Evolutionary conservation across 805 yeast species (phyloP), one percentile per base, ranked within the genome.

Genomic region (Isabelozyma heimii): DNA sequence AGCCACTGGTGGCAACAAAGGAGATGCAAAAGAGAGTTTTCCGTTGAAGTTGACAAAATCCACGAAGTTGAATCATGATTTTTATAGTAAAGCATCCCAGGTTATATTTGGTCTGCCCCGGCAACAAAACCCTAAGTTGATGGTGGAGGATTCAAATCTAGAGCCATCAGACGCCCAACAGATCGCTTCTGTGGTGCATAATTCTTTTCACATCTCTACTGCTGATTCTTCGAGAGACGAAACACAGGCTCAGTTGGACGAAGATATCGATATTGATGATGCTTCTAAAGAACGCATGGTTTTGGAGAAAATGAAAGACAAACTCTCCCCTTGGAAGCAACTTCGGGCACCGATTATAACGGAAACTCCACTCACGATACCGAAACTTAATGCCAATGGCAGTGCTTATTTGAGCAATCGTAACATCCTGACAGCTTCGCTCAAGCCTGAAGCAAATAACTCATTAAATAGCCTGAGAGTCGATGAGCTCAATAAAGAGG

Each of bases 401-500:
- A 30, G 35, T 30, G 35, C 35, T 13, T 30, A 30, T 14, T n/a
- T 17, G 27, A 37, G 16, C 43, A 24, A n/a, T 30, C 35, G 35
- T 4, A 26, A 16, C 46, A 24, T 44, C 50, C 14, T 45, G 45
- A 27, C 52, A 38, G 42, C 52, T 33, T 8, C 50, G 33, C 49
- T 30, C 10, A 30, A 30, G 8, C 35, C 35, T 13, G 35, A 30
- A 30, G 35, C 49, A 40, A 8, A 44, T 41, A 51, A 59, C 24
- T 57, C 59, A 14, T 52, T 61, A n/a, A 59, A 52, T 37, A 47
- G 52, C n/a, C 47, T 51, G 44, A 62, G 48, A 28, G 56, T 68
- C 3, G 69, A 62, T 44, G 72, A 66, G 12, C 51, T 66, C n/a
- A 66, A 66, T 44, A 67, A 64, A 47, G 69, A 63, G 49, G 55